phyloP scores from a whole-genome alignment of 306 rosid genomes.

The Malus sylvestris region DNA sequence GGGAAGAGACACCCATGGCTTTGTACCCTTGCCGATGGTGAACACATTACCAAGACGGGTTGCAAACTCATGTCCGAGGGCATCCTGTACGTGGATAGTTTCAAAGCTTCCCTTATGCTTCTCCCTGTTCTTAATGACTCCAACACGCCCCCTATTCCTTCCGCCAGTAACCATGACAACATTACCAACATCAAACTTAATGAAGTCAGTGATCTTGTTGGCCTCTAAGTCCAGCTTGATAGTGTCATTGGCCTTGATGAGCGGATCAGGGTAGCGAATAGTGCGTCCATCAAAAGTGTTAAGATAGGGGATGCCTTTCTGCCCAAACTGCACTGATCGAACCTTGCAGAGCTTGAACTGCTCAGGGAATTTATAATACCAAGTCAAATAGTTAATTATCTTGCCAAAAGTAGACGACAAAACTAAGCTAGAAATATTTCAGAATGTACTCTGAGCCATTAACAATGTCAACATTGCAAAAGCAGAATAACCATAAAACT shows the following conservation, averaged over 20 bases:
- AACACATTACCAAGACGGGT: conserved; percentile 72
- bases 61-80: conserved; percentile 74
- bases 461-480: not conserved
- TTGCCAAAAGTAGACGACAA: not conserved
- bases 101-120: conserved; percentile 84
- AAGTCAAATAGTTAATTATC: not conserved
- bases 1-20: conserved; percentile 79
- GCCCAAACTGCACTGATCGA: conserved; percentile 74
- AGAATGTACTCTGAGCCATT: not conserved
- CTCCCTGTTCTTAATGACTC: conserved; percentile 78
- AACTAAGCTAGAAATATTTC: not conserved
- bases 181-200: conserved; percentile 79
- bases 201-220: conserved; percentile 70
- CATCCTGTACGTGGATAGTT: conserved; percentile 74
- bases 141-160: conserved; percentile 80
- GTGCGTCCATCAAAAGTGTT: conserved; percentile 86
- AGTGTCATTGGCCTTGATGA: conserved; percentile 74
- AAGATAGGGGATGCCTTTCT: conserved; percentile 68
- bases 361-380: not conserved
- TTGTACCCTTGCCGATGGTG: conserved; percentile 72
- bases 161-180: conserved; percentile 89
- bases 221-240: conserved; percentile 64
- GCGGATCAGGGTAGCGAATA: conserved; percentile 84
- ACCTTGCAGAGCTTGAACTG: conserved; percentile 95
- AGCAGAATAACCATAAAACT: not conserved